Conservation (phyloP, 2,329 filamentous ascomycete species). For the Pseudocercospora musae region DNA sequence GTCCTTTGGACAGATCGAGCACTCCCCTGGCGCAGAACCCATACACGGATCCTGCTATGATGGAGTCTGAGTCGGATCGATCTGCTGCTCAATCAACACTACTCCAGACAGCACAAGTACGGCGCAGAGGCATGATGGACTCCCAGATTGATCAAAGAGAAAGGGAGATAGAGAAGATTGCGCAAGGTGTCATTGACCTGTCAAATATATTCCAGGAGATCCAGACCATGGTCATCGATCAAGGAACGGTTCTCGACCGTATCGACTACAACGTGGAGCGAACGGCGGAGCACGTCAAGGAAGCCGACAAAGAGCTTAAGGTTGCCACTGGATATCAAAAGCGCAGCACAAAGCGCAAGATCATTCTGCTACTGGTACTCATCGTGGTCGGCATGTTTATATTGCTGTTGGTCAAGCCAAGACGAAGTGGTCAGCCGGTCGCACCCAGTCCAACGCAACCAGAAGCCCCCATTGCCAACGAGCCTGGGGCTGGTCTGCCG, state of each 20-base stretch:
- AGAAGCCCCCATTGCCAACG: conserved; percentile 16
- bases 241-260: conserved; percentile 51
- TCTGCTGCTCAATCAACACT: conserved; percentile 87
- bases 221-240: conserved; percentile 75
- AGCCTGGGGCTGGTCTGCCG: conserved; percentile 18
- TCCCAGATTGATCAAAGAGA: conserved; percentile 85
- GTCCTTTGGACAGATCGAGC: conserved; percentile 48
- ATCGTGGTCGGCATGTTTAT: conserved; percentile 86
- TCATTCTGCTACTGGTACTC: conserved; percentile 82
- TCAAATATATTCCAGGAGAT: conserved; percentile 96
- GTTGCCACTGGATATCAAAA: conserved; percentile 86
- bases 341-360: conserved; percentile 83
- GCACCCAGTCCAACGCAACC: conserved; percentile 5
- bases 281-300: conserved; percentile 91
- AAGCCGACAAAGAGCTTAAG: conserved; percentile 85
- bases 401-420: conserved; percentile 75
- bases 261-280: conserved; percentile 86
- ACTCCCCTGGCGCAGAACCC: conserved; percentile 53
- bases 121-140: conserved; percentile 69
- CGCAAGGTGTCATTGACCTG: conserved; percentile 94
- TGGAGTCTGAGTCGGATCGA: conserved; percentile 91
- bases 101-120: conserved; percentile 63
- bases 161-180: conserved; percentile 95
- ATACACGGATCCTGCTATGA: conserved; percentile 80
- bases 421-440: conserved; percentile 34